Evolutionary conservation across 345 rosid genomes (phyloP), one percentile per base, ranked within the genome.

Genomic region (Eucalyptus dawsonii): DNA sequence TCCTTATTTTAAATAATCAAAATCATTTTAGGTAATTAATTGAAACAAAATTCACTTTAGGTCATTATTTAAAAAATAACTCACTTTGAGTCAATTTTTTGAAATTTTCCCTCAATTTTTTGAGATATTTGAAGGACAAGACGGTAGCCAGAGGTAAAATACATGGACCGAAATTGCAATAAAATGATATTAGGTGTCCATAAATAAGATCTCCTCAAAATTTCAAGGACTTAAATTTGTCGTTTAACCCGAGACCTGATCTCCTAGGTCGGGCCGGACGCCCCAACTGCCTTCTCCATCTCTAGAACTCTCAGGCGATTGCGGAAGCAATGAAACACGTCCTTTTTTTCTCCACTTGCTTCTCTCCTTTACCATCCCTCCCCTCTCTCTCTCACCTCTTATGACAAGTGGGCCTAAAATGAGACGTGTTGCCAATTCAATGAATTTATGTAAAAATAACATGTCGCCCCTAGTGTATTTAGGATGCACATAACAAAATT

Each of bases 41-140:
- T 19, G 24, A 19, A 7, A 51, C 0, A 19, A 53, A 0, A 53
- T 53, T 53, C 1, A 53, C 0, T 53, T 17, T 4, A 2, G 0
- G 1, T 19, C 1, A 0, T 17, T 51, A 51, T 51, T 51, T 51
- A 2, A 51, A 51, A 51, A 17, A 51, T 7, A 8, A 51, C 22
- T 7, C 4, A 7, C 22, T 7, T 51, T 0, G 2, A 51, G 2
- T 51, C 9, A 1, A 2, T 51, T 53, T 51, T 7, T 53, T 7
- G 24, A 53, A 53, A 3, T 0, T 16, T 53, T 19, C 9, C 24
- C 24, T 69, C 24, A 0, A 34, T 34, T 34, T 34, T 9, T 21
- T 12, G 7, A 7, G 31, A 16, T 16, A 67, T 31, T 31, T 31
- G 80, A 67, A 31, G 80, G 40, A 37, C 80, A 31, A 19, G 40